phyloP scores from a whole-genome alignment of 2,329 filamentous ascomycete species.

The Pseudocercospora fijiensis region DNA sequence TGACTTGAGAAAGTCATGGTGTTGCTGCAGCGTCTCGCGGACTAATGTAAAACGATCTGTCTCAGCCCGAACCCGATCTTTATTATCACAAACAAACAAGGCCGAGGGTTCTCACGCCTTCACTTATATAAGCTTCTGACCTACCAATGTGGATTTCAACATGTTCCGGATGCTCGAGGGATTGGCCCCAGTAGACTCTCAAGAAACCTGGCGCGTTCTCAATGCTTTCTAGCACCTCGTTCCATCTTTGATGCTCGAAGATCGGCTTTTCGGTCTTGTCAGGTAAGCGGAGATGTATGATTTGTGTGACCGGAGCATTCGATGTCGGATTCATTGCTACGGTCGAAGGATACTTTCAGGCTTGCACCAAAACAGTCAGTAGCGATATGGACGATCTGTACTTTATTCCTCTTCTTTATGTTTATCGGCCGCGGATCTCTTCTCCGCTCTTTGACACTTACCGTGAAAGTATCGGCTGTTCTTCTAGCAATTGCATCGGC shows the following conservation, averaged over 20 bases:
- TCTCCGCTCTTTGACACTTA: not conserved
- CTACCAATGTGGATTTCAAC: slow-evolving; percentile 18
- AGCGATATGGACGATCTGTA: not conserved
- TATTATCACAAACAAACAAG: not conserved
- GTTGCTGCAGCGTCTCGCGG: slow-evolving; percentile 12
- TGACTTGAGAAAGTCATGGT: slow-evolving; percentile 14
- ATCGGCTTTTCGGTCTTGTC: slow-evolving; percentile 8
- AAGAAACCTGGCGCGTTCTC: slow-evolving; percentile 3
- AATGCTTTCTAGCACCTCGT: slow-evolving; percentile 11
- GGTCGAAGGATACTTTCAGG: not conserved
- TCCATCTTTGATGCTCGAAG: slow-evolving; percentile 9
- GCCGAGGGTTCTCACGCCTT: not conserved
- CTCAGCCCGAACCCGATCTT: not conserved
- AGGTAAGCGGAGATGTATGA: slow-evolving; percentile 13
- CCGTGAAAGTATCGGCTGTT: not conserved
- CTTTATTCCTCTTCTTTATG: not conserved
- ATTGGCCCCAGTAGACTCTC: slow-evolving; percentile 19
- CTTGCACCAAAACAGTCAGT: not conserved
- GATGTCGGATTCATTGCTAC: not conserved
- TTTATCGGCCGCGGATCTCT: not conserved
- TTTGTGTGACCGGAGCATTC: slow-evolving; percentile 43
- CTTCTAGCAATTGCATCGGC: not conserved
- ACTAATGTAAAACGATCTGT: slow-evolving; percentile 2
- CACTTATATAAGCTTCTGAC: not conserved
- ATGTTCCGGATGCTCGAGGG: slow-evolving; percentile 16